phyloP scores from a whole-genome alignment of 2,329 filamentous ascomycete species.

The Clarireedia hainanense region DNA sequence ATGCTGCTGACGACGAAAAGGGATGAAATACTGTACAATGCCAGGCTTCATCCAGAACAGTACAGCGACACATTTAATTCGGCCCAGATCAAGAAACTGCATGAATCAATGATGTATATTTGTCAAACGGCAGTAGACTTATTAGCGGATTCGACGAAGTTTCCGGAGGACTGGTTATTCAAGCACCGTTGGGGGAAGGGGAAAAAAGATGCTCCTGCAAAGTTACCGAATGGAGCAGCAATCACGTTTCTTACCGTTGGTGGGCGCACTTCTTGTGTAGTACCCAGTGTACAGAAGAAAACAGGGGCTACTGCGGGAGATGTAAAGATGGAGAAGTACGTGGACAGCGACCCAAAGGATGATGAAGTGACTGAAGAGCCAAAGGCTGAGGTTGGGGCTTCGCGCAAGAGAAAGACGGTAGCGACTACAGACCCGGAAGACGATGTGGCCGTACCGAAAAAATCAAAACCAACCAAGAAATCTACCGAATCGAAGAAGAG shows the following conservation, averaged over 20 bases:
- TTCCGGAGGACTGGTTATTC: constrained; percentile 84
- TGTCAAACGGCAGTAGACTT: constrained; percentile 72
- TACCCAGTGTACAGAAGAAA: constrained; percentile 82
- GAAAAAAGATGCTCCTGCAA: constrained; percentile 59
- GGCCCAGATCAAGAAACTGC: constrained; percentile 61
- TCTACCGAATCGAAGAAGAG: too few species aligned
- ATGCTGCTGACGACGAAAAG: constrained; percentile 27
- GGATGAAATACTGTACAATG: constrained; percentile 88
- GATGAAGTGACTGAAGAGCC: background rate
- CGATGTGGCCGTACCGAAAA: background rate
- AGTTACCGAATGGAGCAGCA: constrained; percentile 75
- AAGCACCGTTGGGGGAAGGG: constrained; percentile 85
- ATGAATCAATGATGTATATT: constrained; percentile 67
- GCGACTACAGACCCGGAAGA: background rate
- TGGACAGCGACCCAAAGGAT: constrained; percentile 1
- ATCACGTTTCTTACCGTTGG: constrained; percentile 84
- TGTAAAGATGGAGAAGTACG: constrained; percentile 17
- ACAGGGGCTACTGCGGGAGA: constrained; percentile 25
- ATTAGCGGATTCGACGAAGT: constrained; percentile 73
- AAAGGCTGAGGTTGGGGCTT: background rate
- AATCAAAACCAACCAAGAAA: background rate
- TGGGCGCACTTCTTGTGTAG: constrained; percentile 82
- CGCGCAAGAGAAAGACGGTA: constrained; percentile 4
- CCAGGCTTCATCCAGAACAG: constrained; percentile 84
- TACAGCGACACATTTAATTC: constrained; percentile 77